Percentiles rank a stretch among this genome's conserved stretches.
phyloP scores from a whole-genome alignment of 73 alveolate genomes.

The Tetrahymena elliotti region DNA sequence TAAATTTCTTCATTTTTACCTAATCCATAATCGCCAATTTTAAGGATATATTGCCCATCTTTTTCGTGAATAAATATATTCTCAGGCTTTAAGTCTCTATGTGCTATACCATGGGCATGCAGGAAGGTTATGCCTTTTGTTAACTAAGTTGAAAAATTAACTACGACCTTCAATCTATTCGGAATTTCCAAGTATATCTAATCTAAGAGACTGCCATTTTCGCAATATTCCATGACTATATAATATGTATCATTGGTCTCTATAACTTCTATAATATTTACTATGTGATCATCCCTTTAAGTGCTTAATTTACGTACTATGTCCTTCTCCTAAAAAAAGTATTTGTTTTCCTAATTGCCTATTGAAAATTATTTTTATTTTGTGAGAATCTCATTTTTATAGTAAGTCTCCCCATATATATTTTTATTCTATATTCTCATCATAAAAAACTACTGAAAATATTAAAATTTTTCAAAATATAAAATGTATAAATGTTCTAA shows the following conservation, averaged over 20 bases:
- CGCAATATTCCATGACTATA: slow-evolving; percentile 30
- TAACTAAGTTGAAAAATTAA: background rate
- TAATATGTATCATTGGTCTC: background rate
- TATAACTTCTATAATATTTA: background rate
- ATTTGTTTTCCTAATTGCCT: background rate
- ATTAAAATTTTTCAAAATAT: background rate
- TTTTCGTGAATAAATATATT: slow-evolving; percentile 3
- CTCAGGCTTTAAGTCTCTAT: slow-evolving; percentile 37
- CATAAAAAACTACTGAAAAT: background rate
- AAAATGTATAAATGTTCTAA: background rate
- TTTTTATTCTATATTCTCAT: background rate
- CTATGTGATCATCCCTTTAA: background rate
- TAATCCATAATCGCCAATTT: slow-evolving; percentile 24
- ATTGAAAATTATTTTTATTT: background rate
- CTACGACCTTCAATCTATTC: background rate
- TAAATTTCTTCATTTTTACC: background rate
- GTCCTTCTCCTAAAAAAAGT: background rate
- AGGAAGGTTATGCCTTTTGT: slow-evolving; percentile 3
- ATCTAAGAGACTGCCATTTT: background rate
- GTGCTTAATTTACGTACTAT: background rate
- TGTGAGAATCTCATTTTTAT: background rate
- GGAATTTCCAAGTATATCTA: background rate
- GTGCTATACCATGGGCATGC: slow-evolving; percentile 1
- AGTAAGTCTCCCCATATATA: background rate
- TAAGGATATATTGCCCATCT: background rate